phyloP scores from a whole-genome alignment of 2,329 filamentous ascomycete genomes.

The Fusarium falciforme region DNA sequence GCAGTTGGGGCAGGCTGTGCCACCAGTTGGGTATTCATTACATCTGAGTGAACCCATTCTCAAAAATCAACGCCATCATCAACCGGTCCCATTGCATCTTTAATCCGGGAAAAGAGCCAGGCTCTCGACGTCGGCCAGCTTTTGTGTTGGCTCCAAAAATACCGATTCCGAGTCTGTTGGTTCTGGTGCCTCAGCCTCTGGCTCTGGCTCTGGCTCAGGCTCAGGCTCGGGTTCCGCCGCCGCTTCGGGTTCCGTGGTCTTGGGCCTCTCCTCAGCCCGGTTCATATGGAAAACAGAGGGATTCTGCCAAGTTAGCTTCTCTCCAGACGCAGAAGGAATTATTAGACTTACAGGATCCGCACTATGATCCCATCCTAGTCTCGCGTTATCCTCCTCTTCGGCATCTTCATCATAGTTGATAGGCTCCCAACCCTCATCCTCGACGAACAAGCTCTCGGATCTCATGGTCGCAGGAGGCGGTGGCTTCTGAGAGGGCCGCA shows the following conservation, averaged over 20 bases:
- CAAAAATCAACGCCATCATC: slow-evolving; percentile 6
- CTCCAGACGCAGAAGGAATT: slow-evolving; percentile 2
- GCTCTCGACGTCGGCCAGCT: slow-evolving; percentile 72
- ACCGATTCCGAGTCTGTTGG: slow-evolving; percentile 45
- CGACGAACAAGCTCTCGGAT: slow-evolving; percentile 79
- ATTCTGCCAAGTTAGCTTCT: slow-evolving; percentile 54
- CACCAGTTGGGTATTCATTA: slow-evolving; percentile 78
- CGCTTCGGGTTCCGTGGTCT: slow-evolving; percentile 15
- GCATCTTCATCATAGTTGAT: slow-evolving; percentile 69
- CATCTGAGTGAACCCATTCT: slow-evolving; percentile 34
- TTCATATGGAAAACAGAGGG: slow-evolving; percentile 57
- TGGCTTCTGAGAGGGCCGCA: slow-evolving; percentile 65
- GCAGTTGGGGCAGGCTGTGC: slow-evolving; percentile 87
- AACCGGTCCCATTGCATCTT: slow-evolving; percentile 1
- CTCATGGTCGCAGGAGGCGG: slow-evolving; percentile 68
- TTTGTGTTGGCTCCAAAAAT: slow-evolving; percentile 77
- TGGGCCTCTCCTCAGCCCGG: slow-evolving; percentile 48
- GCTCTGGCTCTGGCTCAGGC: slow-evolving; percentile 3
- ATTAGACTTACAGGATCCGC: slow-evolving; percentile 66
- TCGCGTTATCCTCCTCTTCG: slow-evolving; percentile 73
- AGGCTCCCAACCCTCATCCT: slow-evolving; percentile 82
- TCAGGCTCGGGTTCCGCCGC: slow-evolving; percentile 1
- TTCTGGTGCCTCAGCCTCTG: slow-evolving; percentile 24
- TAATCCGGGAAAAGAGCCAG: slow-evolving; percentile 57
- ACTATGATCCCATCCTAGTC: slow-evolving; percentile 80